Percentiles rank a stretch among this genome's conserved stretches.
Evolutionary conservation across 495 filamentous ascomycete genomes (phyloP).

Genomic region (Penicillium canescens): DNA sequence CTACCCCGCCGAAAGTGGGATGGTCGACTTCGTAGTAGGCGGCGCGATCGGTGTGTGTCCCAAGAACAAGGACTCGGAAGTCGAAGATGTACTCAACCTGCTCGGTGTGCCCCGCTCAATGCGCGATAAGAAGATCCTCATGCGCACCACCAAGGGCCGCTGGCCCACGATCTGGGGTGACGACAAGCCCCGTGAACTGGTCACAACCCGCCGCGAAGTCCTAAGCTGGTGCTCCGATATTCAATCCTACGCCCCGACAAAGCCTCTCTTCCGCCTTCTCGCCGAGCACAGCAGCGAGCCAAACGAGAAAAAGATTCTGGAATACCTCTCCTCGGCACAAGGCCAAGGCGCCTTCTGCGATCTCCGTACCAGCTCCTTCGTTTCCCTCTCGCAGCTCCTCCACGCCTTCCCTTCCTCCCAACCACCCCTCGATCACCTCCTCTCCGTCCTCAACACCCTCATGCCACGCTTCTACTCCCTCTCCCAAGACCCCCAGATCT

Average conservation of each 20-base stretch:
- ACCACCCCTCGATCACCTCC: slow-evolving; percentile 77
- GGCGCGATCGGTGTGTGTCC: slow-evolving; percentile 93
- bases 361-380: slow-evolving; percentile 83
- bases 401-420: slow-evolving; percentile 89
- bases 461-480: slow-evolving; percentile 99
- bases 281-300: slow-evolving; percentile 79
- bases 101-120: slow-evolving; percentile 75
- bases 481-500: slow-evolving; percentile 90
- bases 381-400: slow-evolving; percentile 81
- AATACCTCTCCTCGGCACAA: slow-evolving; percentile 83
- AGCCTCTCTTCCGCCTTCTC: slow-evolving; percentile 80
- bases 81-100: slow-evolving; percentile 80
- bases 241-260: slow-evolving; percentile 88
- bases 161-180: slow-evolving; percentile 99
- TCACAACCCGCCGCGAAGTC: slow-evolving; percentile 86
- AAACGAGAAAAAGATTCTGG: slow-evolving; percentile 83
- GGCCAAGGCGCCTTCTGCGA: slow-evolving; percentile 95
- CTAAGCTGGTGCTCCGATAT: slow-evolving; percentile 95
- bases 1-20: slow-evolving; percentile 80
- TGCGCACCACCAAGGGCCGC: slow-evolving; percentile 76
- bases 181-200: slow-evolving; percentile 76
- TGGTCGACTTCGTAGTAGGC: slow-evolving; percentile 92
- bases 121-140: slow-evolving; percentile 74
- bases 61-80: slow-evolving; percentile 74
- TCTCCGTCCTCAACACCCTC: slow-evolving; percentile 77